Percentiles rank a stretch among this genome's conserved stretches.
These are phyloP conservation scores for Plasmodium gallinaceum DNA, from an alignment of 169 alveolate species.

Conservation along the genomic window DNA sequence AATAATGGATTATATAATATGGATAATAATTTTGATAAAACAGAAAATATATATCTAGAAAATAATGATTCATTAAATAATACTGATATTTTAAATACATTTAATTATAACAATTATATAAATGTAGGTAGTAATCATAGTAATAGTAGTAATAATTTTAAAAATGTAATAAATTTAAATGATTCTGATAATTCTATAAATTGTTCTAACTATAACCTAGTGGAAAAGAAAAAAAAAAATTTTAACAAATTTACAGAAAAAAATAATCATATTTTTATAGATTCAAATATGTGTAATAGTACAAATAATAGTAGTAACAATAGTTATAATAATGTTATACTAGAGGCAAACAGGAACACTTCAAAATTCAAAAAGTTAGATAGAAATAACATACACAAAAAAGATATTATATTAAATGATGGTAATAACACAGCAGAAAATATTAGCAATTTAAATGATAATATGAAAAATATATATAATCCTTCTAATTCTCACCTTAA, in stretches of 20 bases:
- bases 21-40: conserved; percentile 7
- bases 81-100: background rate
- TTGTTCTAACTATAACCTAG: background rate
- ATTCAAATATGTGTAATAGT: conserved; percentile 8
- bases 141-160: conserved; percentile 16
- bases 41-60: conserved; percentile 13
- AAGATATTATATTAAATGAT: background rate
- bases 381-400: background rate
- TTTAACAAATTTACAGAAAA: conserved; percentile 16
- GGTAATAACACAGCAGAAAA: background rate
- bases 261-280: background rate
- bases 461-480: too few relatives aligned
- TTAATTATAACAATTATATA: conserved; percentile 4
- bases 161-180: conserved; percentile 5
- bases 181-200: conserved; percentile 7
- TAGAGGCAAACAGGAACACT: background rate
- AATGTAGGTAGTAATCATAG: conserved; percentile 4
- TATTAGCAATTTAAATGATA: background rate
- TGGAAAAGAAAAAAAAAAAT: background rate
- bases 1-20: background rate
- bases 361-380: background rate
- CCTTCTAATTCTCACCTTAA: too few relatives aligned
- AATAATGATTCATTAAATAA: background rate
- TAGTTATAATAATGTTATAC: background rate
- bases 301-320: background rate